Conservation (phyloP, 2,329 filamentous ascomycete species). For the Balansia obtecta region DNA sequence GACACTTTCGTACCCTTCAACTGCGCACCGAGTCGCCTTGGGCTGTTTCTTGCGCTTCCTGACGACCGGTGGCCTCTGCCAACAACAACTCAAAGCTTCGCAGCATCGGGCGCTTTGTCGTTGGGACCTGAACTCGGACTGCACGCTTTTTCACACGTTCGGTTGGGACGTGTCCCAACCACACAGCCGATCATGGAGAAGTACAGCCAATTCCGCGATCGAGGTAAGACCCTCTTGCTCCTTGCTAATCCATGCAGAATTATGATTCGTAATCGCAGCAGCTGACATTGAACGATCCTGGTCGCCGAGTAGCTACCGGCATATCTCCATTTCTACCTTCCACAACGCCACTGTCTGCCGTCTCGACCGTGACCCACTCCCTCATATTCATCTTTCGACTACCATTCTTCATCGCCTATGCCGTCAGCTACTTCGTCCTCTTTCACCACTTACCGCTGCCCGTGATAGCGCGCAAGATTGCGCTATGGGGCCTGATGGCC, state of each 20-base stretch:
- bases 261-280: not conserved
- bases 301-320: constrained; percentile 57
- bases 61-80: not conserved
- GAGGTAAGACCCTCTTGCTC: constrained; percentile 40
- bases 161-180: not conserved
- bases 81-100: not conserved
- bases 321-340: constrained; percentile 92
- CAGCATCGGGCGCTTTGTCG: not conserved
- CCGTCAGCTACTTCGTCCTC: constrained; percentile 61
- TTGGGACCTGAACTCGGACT: not conserved
- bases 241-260: not conserved
- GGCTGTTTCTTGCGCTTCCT: not conserved
- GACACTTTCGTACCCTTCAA: not conserved
- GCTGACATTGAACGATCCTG: not conserved
- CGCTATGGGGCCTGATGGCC: constrained; percentile 76
- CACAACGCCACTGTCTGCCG: constrained; percentile 47
- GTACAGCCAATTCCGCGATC: constrained; percentile 84
- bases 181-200: constrained; percentile 63
- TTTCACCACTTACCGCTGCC: constrained; percentile 69
- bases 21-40: not conserved
- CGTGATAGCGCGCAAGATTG: constrained; percentile 58
- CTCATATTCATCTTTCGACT: constrained; percentile 72
- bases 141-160: not conserved
- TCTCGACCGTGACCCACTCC: constrained; percentile 52
- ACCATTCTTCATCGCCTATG: constrained; percentile 60